Base-by-base conservation (phyloP, 345 rosid species). In the Pistacia atlantica region DNA sequence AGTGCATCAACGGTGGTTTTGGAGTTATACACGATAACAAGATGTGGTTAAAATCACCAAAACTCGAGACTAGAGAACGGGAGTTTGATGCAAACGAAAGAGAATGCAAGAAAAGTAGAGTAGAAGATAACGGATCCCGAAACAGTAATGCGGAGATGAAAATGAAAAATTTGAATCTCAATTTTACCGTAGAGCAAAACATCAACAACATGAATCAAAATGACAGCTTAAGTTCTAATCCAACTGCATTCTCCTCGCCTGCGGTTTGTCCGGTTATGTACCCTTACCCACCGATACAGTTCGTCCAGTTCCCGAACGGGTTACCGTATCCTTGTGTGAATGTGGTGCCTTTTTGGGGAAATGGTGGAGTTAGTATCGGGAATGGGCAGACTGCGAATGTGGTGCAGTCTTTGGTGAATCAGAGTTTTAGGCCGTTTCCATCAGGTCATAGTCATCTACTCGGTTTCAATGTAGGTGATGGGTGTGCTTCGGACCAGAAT, bases 401-500 rank as follows among this genome's bases (percentile, higher is more conserved):
- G 73, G 69, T 79, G 58, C 81, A 72, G 20, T 75, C 79, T 14
- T 67, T 58, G 74, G 67, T 61, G 38, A 35, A 49, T 46, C 49
- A 60, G 14, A 71, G 77, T 11, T 83, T 77, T 57, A 56, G 69
- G 54, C 76, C 85, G 45, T 71, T 83, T 13, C 55, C 42, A 48
- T 62, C 55, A 35, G 75, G 73, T 77, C 66, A 13, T 66, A 68
- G 22, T 55, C 67, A 72, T 42, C 46, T 42, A 42, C 46, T 42
- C 8, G 73, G 61, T 54, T 14, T 6, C 16, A 72, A 75, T 62
- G 77, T 38, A 62, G 77, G 20, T 25, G 76, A 71, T 61, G 85
- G 79, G 66, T 61, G 63, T 74, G 87, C 69, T 46, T 78, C 84
- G 71, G 86, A 85, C 74, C 82, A 61, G 48, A 79, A 67, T 57